Conservation (phyloP, 257 asterid species). For the Petunia axillaris region DNA sequence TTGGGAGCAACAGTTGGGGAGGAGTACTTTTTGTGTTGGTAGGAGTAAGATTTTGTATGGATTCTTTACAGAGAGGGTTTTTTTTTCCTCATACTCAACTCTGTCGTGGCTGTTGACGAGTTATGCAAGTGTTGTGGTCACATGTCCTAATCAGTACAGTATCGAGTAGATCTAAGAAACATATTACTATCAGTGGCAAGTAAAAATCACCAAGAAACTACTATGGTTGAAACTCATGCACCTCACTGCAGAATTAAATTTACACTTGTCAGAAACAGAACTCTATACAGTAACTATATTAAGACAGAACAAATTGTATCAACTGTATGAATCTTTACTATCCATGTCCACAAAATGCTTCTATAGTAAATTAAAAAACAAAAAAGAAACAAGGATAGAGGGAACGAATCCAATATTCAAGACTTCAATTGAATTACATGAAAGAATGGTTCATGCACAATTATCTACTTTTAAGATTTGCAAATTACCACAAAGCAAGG, state of each 20-base stretch:
- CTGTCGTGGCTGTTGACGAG: not conserved
- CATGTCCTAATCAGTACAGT: not conserved
- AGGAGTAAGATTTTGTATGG: not conserved
- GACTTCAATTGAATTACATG: conserved; percentile 9
- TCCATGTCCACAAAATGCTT: not conserved
- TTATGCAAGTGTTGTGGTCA: not conserved
- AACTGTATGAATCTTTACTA: too few species aligned
- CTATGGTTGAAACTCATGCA: conserved; percentile 13
- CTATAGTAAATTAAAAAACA: not conserved
- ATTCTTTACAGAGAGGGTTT: not conserved
- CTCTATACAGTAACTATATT: too few species aligned
- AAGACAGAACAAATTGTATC: too few species aligned
- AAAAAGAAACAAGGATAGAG: not conserved
- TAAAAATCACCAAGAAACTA: not conserved
- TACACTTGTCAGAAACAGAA: conserved; percentile 8
- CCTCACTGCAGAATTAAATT: conserved; percentile 6
- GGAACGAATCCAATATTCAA: not conserved
- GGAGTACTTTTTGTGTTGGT: not conserved
- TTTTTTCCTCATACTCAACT: not conserved
- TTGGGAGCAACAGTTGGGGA: not conserved
- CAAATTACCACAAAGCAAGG: conserved; percentile 92
- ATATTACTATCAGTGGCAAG: not conserved
- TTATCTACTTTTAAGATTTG: conserved; percentile 35
- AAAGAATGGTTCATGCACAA: conserved; percentile 9
- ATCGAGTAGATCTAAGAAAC: not conserved